These are phyloP conservation scores for Guadua angustifolia DNA, from an alignment of 176 grass and related monocot species.

Conservation along the genomic window DNA sequence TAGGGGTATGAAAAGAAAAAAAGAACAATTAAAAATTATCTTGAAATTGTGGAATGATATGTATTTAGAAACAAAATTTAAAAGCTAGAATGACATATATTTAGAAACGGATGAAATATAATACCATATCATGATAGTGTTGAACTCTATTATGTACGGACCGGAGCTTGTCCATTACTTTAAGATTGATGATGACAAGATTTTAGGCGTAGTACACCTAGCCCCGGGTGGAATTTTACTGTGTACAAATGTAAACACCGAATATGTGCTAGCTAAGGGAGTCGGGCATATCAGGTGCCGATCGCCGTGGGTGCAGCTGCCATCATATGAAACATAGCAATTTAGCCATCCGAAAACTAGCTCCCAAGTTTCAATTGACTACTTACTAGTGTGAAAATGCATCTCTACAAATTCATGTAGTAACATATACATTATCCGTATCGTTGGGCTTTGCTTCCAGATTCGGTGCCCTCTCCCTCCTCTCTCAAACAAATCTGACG, in stretches of 20 bases:
- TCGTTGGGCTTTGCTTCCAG: too few species aligned
- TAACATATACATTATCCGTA: too few species aligned
- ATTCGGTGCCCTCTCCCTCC: too few species aligned
- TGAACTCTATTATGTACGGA: neutral
- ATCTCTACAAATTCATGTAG: too few species aligned
- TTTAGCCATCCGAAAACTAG: neutral
- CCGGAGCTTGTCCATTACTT: neutral
- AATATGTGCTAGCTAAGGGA: neutral
- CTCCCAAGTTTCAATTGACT: neutral
- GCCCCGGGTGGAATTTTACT: neutral
- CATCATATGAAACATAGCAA: neutral
- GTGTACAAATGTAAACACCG: neutral
- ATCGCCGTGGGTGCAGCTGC: neutral
- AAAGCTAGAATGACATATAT: too few species aligned
- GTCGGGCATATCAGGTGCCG: neutral
- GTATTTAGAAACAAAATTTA: too few species aligned
- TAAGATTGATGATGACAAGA: neutral
- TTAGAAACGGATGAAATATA: neutral
- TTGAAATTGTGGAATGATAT: too few species aligned
- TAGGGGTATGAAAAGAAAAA: too few species aligned
- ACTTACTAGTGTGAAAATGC: too few species aligned
- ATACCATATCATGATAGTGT: neutral
- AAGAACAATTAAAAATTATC: too few species aligned
- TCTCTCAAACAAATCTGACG: too few species aligned
- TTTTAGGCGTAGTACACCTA: neutral